phyloP scores from a whole-genome alignment of 192 early-diverging fungal species.

The Coemansia sp. region DNA sequence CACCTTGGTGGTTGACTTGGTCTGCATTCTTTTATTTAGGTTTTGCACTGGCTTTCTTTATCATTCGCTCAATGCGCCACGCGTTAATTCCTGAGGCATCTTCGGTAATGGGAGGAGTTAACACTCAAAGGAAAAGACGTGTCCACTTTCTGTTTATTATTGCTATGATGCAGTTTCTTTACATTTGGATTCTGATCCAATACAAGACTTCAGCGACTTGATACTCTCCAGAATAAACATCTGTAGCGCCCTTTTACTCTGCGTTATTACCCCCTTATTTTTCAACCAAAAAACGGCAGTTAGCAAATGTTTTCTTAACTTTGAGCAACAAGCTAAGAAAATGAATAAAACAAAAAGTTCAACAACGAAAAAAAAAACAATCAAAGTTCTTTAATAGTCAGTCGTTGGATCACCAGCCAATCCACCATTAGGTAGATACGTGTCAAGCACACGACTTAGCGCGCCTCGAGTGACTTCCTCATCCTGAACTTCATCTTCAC shows the following conservation, averaged over 20 bases:
- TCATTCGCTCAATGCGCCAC: constrained; percentile 75
- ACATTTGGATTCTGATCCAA: constrained; percentile 75
- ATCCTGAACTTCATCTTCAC: constrained; percentile 49
- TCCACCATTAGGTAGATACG: constrained; percentile 20
- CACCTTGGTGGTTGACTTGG: constrained; percentile 63
- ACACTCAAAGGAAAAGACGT: constrained; percentile 73
- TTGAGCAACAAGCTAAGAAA: not conserved
- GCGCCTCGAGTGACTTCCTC: constrained; percentile 45
- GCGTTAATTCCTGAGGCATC: constrained; percentile 71
- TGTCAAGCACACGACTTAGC: constrained; percentile 31
- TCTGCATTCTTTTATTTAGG: constrained; percentile 70
- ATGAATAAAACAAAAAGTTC: constrained; percentile 1
- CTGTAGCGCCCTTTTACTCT: not conserved
- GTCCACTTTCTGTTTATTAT: constrained; percentile 87
- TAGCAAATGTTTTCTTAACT: constrained; percentile 1
- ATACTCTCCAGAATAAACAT: not conserved
- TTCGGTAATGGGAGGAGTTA: constrained; percentile 60
- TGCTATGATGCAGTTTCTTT: constrained; percentile 76
- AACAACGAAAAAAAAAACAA: constrained; percentile 6
- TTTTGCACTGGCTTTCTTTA: constrained; percentile 81
- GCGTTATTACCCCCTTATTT: not conserved
- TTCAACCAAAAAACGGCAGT: not conserved
- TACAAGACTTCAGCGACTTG: constrained; percentile 41
- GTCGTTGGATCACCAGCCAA: not conserved
- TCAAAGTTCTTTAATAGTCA: not conserved